Conservation (phyloP, 208 protist species). For the Crithidia bombi region DNA sequence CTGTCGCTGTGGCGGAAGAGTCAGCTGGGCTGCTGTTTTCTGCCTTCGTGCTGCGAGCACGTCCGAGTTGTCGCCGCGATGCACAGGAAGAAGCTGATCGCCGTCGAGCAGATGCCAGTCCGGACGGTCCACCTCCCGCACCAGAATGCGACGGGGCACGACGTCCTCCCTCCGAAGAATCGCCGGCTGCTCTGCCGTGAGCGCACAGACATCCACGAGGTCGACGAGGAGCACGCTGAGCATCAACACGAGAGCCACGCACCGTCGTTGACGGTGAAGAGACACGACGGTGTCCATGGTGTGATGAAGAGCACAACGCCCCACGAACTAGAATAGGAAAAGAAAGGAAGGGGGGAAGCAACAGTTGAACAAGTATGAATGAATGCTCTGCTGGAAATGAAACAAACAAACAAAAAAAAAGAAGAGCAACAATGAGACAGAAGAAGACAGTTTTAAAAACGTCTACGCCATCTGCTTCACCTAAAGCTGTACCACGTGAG, state of each 20-base stretch:
- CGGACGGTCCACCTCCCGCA: slow-evolving; percentile 10
- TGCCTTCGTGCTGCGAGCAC: neutral
- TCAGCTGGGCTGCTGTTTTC: neutral
- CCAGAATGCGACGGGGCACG: neutral
- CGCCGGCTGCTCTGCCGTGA: neutral
- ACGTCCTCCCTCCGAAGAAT: neutral
- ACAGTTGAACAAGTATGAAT: neutral
- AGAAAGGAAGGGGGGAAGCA: neutral
- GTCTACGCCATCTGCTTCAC: too few species aligned
- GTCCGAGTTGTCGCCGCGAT: neutral
- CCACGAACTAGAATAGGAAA: neutral
- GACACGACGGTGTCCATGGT: neutral
- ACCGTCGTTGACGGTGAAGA: neutral
- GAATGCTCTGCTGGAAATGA: too few species aligned
- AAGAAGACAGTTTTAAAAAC: too few species aligned
- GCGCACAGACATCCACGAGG: neutral
- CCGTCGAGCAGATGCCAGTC: slow-evolving; percentile 29
- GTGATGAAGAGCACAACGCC: too few species aligned
- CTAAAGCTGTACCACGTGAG: too few species aligned
- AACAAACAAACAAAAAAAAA: too few species aligned
- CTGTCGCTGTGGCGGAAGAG: too few species aligned
- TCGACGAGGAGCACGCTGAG: neutral
- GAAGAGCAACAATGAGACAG: too few species aligned
- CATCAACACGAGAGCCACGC: neutral
- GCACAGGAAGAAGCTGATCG: slow-evolving; percentile 19